phyloP scores from a whole-genome alignment of 2,329 filamentous ascomycete genomes.

The Aureobasidium zeae region DNA sequence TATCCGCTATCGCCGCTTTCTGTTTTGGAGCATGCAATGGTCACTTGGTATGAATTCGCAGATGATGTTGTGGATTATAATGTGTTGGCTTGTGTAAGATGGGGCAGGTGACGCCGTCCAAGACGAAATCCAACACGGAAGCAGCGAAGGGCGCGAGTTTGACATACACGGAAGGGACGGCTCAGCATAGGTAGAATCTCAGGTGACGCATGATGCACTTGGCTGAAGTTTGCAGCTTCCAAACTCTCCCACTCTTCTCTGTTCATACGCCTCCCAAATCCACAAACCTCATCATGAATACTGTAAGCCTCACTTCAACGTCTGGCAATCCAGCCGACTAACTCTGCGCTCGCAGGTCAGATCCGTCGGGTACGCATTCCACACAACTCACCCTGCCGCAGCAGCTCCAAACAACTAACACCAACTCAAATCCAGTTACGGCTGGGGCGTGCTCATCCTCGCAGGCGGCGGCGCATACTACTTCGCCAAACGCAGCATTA shows the following conservation, averaged over 20 bases:
- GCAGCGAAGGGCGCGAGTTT: no score
- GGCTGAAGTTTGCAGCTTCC: background rate
- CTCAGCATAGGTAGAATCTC: slow-evolving; percentile 3
- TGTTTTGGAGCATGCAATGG: background rate
- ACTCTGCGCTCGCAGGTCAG: slow-evolving; percentile 13
- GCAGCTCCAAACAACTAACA: background rate
- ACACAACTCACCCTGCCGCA: background rate
- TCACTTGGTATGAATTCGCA: no score
- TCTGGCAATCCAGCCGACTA: background rate
- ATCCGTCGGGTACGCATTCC: slow-evolving; percentile 18
- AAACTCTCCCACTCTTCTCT: background rate
- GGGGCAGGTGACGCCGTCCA: background rate
- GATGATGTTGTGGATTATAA: no score
- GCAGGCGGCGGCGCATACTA: slow-evolving; percentile 88
- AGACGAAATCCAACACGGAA: no score
- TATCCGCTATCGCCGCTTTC: slow-evolving; percentile 5
- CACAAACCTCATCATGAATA: slow-evolving; percentile 22
- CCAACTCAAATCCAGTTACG: slow-evolving; percentile 51
- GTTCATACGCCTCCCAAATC: no score
- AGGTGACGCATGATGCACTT: slow-evolving; percentile 12
- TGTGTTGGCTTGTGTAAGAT: background rate
- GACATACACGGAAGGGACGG: no score
- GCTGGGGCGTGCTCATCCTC: slow-evolving; percentile 81
- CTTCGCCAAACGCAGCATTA: slow-evolving; percentile 91
- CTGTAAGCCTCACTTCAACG: slow-evolving; percentile 21